phyloP scores from a whole-genome alignment of 768 basidiomycete species.

The Russula griseocarnosa region DNA sequence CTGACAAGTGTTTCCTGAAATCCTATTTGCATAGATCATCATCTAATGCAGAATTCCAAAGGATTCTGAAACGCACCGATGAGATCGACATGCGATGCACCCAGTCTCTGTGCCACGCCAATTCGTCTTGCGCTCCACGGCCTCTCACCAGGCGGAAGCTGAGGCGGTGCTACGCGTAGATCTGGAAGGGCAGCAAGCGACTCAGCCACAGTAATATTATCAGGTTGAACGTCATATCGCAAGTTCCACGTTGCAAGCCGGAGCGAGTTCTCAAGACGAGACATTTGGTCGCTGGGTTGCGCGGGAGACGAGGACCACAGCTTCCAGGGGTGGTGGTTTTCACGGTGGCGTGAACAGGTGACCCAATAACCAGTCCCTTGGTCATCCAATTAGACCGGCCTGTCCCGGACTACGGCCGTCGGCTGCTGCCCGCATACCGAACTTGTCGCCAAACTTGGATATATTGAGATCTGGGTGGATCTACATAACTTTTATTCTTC shows the following conservation, averaged over 20 bases:
- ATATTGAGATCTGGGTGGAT: conserved; percentile 17
- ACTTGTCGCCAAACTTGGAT: conserved; percentile 2
- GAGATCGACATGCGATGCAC: conserved; percentile 41
- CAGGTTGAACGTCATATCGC: conserved; percentile 51
- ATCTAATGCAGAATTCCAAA: not conserved
- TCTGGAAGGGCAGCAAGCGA: conserved; percentile 43
- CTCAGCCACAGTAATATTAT: conserved; percentile 47
- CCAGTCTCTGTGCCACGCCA: conserved; percentile 45
- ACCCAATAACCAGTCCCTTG: conserved; percentile 9
- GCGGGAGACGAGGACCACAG: not conserved
- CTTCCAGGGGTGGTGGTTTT: not conserved
- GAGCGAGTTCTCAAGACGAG: not conserved
- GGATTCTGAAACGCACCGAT: conserved; percentile 34
- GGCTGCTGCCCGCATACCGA: not conserved
- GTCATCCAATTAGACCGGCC: not conserved
- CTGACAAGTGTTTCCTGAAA: conserved; percentile 53
- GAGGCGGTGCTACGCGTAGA: conserved; percentile 40
- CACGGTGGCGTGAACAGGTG: conserved; percentile 19
- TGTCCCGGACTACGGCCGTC: conserved; percentile 13
- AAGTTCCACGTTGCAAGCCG: conserved; percentile 48
- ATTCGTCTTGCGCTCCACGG: conserved; percentile 54
- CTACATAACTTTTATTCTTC: not conserved
- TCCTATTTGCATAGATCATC: conserved; percentile 31
- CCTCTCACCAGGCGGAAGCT: conserved; percentile 40
- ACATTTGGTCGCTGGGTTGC: not conserved